Evolutionary conservation across 2,329 filamentous ascomycete genomes (phyloP), one percentile per base, ranked within the genome.

Genomic region (Monilinia laxa): DNA sequence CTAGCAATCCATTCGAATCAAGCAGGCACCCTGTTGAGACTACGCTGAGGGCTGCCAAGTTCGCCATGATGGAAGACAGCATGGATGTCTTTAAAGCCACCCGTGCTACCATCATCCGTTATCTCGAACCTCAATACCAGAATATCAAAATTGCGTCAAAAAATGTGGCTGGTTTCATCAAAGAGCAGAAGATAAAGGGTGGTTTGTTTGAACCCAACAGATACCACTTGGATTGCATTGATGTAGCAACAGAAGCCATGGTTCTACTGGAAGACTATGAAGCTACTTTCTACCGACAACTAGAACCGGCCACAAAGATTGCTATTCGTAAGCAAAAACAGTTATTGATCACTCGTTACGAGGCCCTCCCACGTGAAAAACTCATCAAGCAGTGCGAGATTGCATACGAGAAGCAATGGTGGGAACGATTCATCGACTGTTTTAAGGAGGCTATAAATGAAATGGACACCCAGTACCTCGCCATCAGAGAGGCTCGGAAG

Each of bases 141-240:
- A 10, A 10, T 11, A 40, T 56, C 23, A 31, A 56, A 56, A 20
- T 31, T 2, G 20, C 31, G 1, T 56, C 20, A 1, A 56, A 9
- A 4, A n/a, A 40, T n/a, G 3, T 56, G 11, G 35, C 38, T 23
- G 31, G 38, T 3, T 40, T 23, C 5, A 40, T 56, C 31, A 56
- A 55, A 35, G 5, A 1, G 2, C 9, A 55, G 11, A 38, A 55
- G 53, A 35, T 1, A 9, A 0, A 4, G 2, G 10, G 31, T 4
- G 18, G 53, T 5, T 9, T 55, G 9, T 38, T 55, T 55, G 28
- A 38, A 0, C 28, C 18, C 9, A 5, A 6, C 20, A 1, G 2
- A 2, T 2, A 5, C 12, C 7, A 4, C 31, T 2, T 4, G 1
- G 0, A 35, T 1, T 10, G 18, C 10, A 2, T 38, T 1, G 18